Evolutionary conservation across 2,329 filamentous ascomycete genomes (phyloP), one percentile per base, ranked within the genome.

Genomic region (Pseudogymnoascus sp.): DNA sequence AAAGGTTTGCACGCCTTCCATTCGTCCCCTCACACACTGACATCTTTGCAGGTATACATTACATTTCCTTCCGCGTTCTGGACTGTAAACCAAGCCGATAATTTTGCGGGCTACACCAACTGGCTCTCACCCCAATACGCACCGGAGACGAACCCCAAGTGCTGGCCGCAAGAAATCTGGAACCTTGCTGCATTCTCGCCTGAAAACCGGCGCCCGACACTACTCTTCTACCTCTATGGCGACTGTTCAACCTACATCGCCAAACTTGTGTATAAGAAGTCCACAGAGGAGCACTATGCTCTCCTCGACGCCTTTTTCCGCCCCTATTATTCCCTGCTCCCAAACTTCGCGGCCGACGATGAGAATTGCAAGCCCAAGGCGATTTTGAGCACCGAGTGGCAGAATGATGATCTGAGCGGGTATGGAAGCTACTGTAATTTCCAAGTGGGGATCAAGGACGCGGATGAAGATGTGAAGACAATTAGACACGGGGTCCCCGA

Each of bases 381-480:
- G 0, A 76, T 86, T 22, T 73, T 88, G 0, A 83, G 83, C 0
- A 90, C 87, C 0, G 79, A 79, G 25, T 91, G 87, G 88, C 79
- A 84, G 22, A 79, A 78, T 41, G 87, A 91, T 68, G 81, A 84
- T 8, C 79, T 87, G 33, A 84, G 85, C 0, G 88, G 88, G 0
- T 82, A 84, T 68, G 87, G 87, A 2, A 84, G 81, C 59, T 91
- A 91, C 70, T 81, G 79, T 12, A 90, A 89, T 71, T 90, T 90
- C 72, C 85, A 86, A 63, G 76, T 82, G 19, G 86, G 85, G 0
- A 65, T 87, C 25, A 73, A 81, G 62, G 71, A 79, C 4, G 84
- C 81, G 0, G 84, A 86, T 69, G 73, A 78, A 62, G 84, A 89
- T 73, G 81, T 90, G 23, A 80, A 85, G 38, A 71, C 71, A 11